Percentiles rank a stretch among this genome's conserved stretches.
Evolutionary conservation across 148 eudicot genomes (phyloP).

Genomic region (Fagopyrum esculentum): DNA sequence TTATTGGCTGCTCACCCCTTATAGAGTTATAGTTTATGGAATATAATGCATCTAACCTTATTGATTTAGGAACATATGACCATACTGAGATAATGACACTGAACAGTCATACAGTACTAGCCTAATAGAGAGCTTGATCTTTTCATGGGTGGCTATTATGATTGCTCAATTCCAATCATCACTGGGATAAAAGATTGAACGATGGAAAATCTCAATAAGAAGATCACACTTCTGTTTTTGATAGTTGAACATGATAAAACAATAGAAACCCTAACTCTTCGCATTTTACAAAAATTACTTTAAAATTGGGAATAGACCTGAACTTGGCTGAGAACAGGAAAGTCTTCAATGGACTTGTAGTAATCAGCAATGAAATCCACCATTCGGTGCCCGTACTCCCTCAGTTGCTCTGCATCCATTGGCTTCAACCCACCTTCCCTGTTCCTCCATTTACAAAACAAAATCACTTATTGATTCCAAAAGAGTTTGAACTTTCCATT

Average conservation of each 20-base stretch:
- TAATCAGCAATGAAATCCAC: conserved; percentile 97
- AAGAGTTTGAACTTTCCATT: not conserved
- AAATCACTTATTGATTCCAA: not conserved
- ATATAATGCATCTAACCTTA: not conserved
- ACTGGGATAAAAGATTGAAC: not conserved
- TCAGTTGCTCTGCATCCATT: conserved; percentile 81
- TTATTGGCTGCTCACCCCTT: not conserved
- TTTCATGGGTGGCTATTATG: not conserved
- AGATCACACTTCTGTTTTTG: not conserved
- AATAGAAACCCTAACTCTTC: not conserved
- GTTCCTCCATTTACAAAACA: not conserved
- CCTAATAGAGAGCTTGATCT: not conserved
- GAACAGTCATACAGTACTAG: not conserved
- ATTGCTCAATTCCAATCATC: not conserved
- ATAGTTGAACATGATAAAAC: not conserved
- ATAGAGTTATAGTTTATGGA: not conserved
- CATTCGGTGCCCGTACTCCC: conserved; percentile 83
- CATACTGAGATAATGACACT: not conserved
- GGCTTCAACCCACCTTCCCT: conserved; percentile 73
- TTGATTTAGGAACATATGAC: not conserved
- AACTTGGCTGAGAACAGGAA: conserved; percentile 79
- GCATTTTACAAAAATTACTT: not conserved
- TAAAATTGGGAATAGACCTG: conserved; percentile 18
- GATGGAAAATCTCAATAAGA: not conserved
- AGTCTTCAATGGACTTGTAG: conserved; percentile 69